Percentiles rank a stretch among this genome's conserved stretches.
These are phyloP conservation scores for Myotisia sp. DNA, from an alignment of 2,329 filamentous ascomycete genomes.

Conservation along the genomic window DNA sequence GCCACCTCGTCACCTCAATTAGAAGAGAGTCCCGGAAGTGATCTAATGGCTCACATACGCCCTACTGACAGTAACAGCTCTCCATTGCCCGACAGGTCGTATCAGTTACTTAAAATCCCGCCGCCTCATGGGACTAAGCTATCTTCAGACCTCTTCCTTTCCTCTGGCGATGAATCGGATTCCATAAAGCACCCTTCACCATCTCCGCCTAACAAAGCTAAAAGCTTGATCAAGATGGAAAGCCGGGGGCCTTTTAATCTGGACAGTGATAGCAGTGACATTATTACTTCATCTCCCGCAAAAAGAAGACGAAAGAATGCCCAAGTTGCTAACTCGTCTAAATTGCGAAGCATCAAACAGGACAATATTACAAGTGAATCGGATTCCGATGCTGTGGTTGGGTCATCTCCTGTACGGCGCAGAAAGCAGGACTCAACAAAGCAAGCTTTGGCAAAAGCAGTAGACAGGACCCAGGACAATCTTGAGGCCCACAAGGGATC, in stretches of 20 bases:
- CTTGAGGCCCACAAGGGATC: too few relatives aligned
- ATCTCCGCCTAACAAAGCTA: neutral
- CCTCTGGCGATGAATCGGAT: conserved; percentile 2
- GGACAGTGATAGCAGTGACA: conserved; percentile 9
- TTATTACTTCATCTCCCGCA: conserved; percentile 8
- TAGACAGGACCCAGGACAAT: too few relatives aligned
- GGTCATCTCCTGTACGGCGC: conserved; percentile 19
- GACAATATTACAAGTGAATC: conserved; percentile 17
- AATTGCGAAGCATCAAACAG: conserved; percentile 7
- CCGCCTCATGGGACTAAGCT: too few relatives aligned
- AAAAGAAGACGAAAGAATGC: conserved; percentile 8
- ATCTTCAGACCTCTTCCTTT: conserved; percentile 14
- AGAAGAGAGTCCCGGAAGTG: conserved; percentile 14
- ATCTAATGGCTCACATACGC: conserved; percentile 21
- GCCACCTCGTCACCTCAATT: conserved; percentile 17
- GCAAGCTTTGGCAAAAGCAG: too few relatives aligned
- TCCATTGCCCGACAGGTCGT: too few relatives aligned
- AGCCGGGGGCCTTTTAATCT: neutral
- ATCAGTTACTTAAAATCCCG: too few relatives aligned
- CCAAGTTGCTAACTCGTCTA: neutral
- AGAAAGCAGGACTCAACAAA: conserved; percentile 10
- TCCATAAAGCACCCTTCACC: neutral
- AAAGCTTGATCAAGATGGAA: neutral
- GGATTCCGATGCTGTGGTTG: conserved; percentile 16
- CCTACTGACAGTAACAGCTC: too few relatives aligned